These are phyloP conservation scores for Colletotrichum lupini DNA, from an alignment of 2,329 filamentous ascomycete species.

Conservation along the genomic window DNA sequence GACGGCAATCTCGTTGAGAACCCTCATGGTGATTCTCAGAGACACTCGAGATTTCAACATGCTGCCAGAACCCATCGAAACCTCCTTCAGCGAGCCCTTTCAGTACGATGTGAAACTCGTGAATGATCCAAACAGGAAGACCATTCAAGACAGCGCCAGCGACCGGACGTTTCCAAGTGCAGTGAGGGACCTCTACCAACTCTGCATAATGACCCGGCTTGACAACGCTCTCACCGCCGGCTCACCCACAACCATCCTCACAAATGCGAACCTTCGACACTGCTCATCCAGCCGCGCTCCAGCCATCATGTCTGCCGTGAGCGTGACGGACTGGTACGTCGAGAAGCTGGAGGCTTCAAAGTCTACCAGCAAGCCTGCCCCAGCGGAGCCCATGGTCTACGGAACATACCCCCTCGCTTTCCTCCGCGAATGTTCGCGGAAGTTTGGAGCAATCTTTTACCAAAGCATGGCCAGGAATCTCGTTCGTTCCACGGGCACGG, in stretches of 20 bases:
- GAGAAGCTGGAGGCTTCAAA: neutral
- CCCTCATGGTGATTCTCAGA: neutral
- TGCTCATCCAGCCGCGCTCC: neutral
- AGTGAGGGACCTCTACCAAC: neutral
- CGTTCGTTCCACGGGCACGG: neutral
- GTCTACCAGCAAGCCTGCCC: neutral
- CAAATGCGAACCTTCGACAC: neutral
- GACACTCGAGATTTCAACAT: neutral
- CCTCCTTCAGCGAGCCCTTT: neutral
- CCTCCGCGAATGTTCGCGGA: neutral
- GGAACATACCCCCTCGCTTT: neutral
- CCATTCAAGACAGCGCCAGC: neutral
- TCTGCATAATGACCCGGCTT: neutral
- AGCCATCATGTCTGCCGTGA: neutral
- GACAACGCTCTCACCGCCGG: neutral
- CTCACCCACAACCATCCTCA: neutral
- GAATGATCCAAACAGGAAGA: neutral
- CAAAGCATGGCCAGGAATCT: neutral
- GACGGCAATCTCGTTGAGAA: neutral
- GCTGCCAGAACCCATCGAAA: neutral
- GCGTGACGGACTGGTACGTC: neutral
- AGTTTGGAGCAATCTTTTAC: neutral
- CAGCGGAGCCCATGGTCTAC: neutral
- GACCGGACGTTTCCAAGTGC: neutral
- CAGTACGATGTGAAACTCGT: neutral